Percentiles rank a stretch among this genome's conserved stretches.
Evolutionary conservation across 306 rosid genomes (phyloP).

Genomic region (Pachyrhizus erosus): DNA sequence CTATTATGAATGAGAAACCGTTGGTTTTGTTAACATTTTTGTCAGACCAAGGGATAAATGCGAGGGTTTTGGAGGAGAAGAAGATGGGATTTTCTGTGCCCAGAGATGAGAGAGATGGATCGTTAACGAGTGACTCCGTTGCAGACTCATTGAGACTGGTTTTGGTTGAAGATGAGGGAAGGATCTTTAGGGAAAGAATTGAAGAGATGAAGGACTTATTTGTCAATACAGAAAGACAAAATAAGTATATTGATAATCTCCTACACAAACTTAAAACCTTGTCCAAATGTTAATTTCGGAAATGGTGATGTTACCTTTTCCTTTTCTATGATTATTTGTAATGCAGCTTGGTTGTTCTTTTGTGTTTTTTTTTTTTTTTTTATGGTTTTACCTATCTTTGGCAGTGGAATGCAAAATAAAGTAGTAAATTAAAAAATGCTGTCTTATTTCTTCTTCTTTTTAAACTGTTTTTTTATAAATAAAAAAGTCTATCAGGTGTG

Average conservation of each 20-base stretch:
- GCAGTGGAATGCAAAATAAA: no score
- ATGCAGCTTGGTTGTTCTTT: no score
- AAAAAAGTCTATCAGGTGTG: no score
- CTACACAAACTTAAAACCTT: no score
- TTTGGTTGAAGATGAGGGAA: slow-evolving; percentile 47
- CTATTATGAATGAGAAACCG: slow-evolving; percentile 39
- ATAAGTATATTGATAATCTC: neutral
- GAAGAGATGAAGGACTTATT: slow-evolving; percentile 49
- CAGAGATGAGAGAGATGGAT: slow-evolving; percentile 47
- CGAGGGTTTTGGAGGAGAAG: slow-evolving; percentile 50
- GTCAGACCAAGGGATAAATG: slow-evolving; percentile 43
- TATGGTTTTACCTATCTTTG: no score
- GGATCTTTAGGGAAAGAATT: slow-evolving; percentile 42
- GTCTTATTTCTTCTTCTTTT: no score
- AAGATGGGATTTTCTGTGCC: slow-evolving; percentile 47
- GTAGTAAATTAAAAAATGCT: no score
- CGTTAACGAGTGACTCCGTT: slow-evolving; percentile 40
- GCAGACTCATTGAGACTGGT: slow-evolving; percentile 48
- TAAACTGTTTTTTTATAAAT: no score
- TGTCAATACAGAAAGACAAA: neutral
- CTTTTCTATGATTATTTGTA: no score
- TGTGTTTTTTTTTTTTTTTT: no score
- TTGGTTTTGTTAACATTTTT: slow-evolving; percentile 37
- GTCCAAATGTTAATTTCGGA: no score
- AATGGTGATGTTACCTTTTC: no score